Conservation (phyloP, 73 alveolate species). For the Uronychia setigera region DNA sequence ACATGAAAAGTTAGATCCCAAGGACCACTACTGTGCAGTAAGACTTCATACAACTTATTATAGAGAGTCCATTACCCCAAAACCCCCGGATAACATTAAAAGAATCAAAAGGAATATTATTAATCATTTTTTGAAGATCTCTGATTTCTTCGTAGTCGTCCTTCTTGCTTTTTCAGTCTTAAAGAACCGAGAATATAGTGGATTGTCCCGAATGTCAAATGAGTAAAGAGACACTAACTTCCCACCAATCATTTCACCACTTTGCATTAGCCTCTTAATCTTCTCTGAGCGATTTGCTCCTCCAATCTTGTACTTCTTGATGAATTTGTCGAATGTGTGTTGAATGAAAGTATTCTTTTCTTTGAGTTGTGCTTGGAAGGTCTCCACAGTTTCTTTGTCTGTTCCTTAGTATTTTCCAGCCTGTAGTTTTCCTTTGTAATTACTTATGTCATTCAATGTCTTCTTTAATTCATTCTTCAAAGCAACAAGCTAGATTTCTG, state of each 20-base stretch:
- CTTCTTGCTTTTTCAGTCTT: no score
- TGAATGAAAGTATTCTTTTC: conserved; percentile 14
- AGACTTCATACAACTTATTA: no score
- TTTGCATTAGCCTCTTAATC: conserved; percentile 9
- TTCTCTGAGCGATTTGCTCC: conserved; percentile 21
- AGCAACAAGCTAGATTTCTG: conserved; percentile 27
- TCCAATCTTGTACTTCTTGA: conserved; percentile 7
- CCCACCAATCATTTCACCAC: not conserved
- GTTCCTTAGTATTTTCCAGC: not conserved
- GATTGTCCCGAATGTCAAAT: conserved; percentile 38
- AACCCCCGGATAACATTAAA: no score
- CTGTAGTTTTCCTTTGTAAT: conserved; percentile 5
- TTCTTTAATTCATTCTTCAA: conserved; percentile 22
- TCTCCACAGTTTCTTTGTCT: not conserved
- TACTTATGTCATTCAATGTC: conserved; percentile 18
- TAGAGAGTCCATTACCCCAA: no score
- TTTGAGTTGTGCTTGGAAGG: not conserved
- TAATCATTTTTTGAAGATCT: no score
- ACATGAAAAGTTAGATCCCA: no score
- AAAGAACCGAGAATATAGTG: not conserved
- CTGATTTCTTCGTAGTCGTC: no score
- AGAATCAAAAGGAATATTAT: no score
- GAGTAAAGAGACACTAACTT: conserved; percentile 15
- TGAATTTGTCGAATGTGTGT: not conserved
- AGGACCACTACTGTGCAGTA: no score